Evolutionary conservation across 108 stramenopile species (phyloP).

Genomic region (Cyclotella sp.): DNA sequence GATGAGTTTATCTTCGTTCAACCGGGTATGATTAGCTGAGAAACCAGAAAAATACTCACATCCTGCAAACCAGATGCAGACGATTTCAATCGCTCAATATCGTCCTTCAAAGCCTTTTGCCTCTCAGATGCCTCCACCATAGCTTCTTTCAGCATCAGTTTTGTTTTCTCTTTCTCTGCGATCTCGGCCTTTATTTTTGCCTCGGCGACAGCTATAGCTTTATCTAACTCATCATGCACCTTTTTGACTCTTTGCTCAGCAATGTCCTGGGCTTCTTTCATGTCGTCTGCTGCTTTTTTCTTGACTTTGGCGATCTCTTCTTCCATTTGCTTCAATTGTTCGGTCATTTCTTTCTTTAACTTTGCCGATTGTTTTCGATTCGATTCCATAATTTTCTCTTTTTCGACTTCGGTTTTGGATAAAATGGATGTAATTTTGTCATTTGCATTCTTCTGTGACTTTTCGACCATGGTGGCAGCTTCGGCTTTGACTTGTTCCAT

Average conservation of each 20-base stretch:
- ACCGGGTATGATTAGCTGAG: background rate
- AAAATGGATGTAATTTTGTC: constrained; percentile 22
- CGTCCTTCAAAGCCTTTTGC: constrained; percentile 14
- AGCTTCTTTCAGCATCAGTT: background rate
- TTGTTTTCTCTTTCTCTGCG: constrained; percentile 14
- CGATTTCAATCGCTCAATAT: constrained; percentile 18
- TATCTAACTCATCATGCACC: constrained; percentile 18
- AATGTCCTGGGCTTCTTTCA: constrained; percentile 5
- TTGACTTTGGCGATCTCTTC: constrained; percentile 16
- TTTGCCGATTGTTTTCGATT: constrained; percentile 13
- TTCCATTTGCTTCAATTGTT: constrained; percentile 16
- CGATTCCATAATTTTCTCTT: constrained; percentile 9
- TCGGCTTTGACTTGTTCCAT: constrained; percentile 11
- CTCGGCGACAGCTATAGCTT: constrained; percentile 22
- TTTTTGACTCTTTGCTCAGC: constrained; percentile 15
- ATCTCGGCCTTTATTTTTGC: constrained; percentile 4
- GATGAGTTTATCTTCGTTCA: background rate
- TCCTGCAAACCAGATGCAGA: constrained; percentile 28
- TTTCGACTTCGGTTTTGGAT: constrained; percentile 27
- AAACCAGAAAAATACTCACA: constrained; percentile 11
- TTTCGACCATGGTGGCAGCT: background rate
- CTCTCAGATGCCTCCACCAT: constrained; percentile 15
- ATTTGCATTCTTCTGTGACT: constrained; percentile 11
- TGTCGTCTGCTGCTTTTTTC: background rate
- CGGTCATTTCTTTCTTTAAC: constrained; percentile 17